phyloP scores from a whole-genome alignment of 441 rosid genomes.

The Populus hybrid region DNA sequence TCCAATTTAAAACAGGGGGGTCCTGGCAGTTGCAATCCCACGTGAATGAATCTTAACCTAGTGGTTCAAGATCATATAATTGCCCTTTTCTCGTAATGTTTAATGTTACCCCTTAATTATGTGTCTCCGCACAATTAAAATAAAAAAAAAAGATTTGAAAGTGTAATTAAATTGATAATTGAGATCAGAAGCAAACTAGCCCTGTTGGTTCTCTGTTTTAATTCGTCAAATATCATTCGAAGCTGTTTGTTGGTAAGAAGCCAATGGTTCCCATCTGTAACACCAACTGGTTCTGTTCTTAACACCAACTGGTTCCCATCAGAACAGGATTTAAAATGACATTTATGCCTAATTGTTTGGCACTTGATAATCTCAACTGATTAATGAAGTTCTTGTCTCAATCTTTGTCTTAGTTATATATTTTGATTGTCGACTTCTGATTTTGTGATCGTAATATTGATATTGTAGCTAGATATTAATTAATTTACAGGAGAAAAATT shows the following conservation, averaged over 20 bases:
- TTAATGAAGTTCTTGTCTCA: not conserved
- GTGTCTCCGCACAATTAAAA: too few species aligned
- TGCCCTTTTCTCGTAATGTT: not conserved
- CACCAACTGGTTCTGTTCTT: conserved; percentile 11
- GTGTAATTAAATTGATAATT: not conserved
- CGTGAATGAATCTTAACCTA: conserved; percentile 4
- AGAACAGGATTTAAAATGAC: too few species aligned
- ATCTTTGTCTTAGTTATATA: not conserved
- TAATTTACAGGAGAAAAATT: too few species aligned
- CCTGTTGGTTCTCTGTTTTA: not conserved
- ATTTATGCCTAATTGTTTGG: too few species aligned
- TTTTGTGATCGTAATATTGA: too few species aligned
- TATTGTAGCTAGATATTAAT: too few species aligned
- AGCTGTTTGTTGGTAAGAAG: conserved; percentile 30
- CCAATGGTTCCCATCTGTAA: conserved; percentile 20
- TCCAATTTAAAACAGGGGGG: too few species aligned
- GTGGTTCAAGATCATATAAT: conserved; percentile 4
- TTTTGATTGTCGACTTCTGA: too few species aligned
- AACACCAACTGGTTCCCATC: too few species aligned
- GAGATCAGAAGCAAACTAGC: not conserved
- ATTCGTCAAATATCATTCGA: conserved; percentile 2
- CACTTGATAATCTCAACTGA: too few species aligned
- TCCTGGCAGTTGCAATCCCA: not conserved
- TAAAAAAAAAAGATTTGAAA: too few species aligned
- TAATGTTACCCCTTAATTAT: not conserved